Conservation (phyloP, 2,329 filamentous ascomycete genomes). For the Fusarium cicatricum region DNA sequence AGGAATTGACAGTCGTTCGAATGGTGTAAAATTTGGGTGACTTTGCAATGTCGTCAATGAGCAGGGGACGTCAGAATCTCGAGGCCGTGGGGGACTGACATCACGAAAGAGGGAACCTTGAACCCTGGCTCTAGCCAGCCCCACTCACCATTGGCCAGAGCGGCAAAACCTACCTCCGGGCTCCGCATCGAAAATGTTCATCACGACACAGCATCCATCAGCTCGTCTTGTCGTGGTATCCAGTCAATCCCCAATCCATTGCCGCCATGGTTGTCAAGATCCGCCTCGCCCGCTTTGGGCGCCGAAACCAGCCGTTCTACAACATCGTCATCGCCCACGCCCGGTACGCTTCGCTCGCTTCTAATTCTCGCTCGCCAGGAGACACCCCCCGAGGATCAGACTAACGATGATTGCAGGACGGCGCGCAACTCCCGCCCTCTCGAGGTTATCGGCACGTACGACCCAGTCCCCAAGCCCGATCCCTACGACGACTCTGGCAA, state of each 20-base stretch:
- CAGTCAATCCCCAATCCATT: conserved; percentile 25
- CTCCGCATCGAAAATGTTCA: conserved; percentile 44
- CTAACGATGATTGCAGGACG: conserved; percentile 61
- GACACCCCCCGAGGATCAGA: not conserved
- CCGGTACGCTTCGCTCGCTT: conserved; percentile 66
- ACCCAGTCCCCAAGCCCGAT: conserved; percentile 70
- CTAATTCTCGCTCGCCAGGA: not conserved
- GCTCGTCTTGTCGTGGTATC: conserved; percentile 15
- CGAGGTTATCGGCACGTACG: conserved; percentile 88
- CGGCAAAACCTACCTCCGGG: conserved; percentile 51
- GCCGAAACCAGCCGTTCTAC: conserved; percentile 88
- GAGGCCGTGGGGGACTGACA: conserved; percentile 24
- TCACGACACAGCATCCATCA: conserved; percentile 19
- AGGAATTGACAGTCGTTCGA: not conserved
- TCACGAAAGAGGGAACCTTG: conserved; percentile 26
- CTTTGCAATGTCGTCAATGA: conserved; percentile 28
- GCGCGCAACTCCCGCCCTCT: conserved; percentile 88
- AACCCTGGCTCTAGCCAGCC: not conserved
- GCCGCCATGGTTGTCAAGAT: conserved; percentile 87
- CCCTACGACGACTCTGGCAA: conserved; percentile 69
- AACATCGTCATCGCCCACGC: conserved; percentile 97
- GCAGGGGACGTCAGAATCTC: conserved; percentile 10
- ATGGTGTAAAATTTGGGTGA: conserved; percentile 17
- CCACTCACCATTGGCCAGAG: conserved; percentile 36
- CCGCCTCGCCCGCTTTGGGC: conserved; percentile 91